phyloP scores from a whole-genome alignment of 2,329 filamentous ascomycete genomes.

The Aspergillus novoparasiticus region DNA sequence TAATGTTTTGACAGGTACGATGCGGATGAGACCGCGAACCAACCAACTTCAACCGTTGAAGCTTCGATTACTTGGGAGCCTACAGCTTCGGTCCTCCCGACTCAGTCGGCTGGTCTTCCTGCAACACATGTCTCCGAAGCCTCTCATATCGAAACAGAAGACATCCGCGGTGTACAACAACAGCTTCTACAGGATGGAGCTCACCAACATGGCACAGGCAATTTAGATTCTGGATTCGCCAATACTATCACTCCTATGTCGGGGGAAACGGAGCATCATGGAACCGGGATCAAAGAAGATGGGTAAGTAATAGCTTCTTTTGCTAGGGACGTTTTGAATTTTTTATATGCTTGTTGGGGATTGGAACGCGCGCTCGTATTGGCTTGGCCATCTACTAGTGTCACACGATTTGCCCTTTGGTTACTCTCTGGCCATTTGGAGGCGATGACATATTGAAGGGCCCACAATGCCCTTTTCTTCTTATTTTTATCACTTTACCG shows the following conservation, averaged over 20 bases:
- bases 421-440: background rate
- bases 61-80: slow-evolving; percentile 43
- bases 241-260: slow-evolving; percentile 22
- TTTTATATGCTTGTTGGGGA: background rate
- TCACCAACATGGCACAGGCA: slow-evolving; percentile 30
- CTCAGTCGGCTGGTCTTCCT: slow-evolving; percentile 35
- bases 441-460: background rate
- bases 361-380: background rate
- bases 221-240: slow-evolving; percentile 27
- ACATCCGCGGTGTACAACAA: slow-evolving; percentile 25
- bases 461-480: slow-evolving; percentile 9
- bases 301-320: slow-evolving; percentile 68
- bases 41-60: slow-evolving; percentile 30
- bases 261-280: slow-evolving; percentile 38
- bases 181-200: slow-evolving; percentile 25
- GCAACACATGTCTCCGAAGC: slow-evolving; percentile 35
- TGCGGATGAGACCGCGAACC: slow-evolving; percentile 60
- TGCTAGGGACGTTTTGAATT: background rate
- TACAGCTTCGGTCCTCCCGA: slow-evolving; percentile 32
- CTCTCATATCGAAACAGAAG: slow-evolving; percentile 31
- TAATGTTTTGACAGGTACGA: slow-evolving; percentile 58
- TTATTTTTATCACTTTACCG: slow-evolving; percentile 8
- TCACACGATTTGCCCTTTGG: background rate
- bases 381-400: background rate
- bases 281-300: slow-evolving; percentile 75